Evolutionary conservation across 805 yeast species (phyloP).

Genomic region (Maudiozyma bulderi): DNA sequence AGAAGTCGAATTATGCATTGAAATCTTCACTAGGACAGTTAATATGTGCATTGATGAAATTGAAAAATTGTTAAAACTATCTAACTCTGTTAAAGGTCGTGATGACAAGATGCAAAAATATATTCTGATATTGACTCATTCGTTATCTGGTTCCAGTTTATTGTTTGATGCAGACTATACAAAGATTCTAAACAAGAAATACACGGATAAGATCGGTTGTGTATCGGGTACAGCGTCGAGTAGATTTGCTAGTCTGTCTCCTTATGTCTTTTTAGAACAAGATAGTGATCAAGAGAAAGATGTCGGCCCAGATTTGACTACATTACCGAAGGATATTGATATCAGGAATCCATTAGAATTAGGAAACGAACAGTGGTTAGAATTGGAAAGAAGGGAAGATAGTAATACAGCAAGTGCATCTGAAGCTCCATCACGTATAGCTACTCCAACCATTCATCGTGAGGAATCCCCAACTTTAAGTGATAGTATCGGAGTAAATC

Average conservation of each 20-base stretch:
- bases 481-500: constrained; percentile 10
- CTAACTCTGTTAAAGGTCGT: constrained; percentile 15
- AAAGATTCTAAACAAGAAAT: constrained; percentile 31
- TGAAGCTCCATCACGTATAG: constrained; percentile 30
- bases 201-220: constrained; percentile 5
- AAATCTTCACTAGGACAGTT: constrained; percentile 43
- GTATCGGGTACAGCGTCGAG: neutral
- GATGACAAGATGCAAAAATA: constrained; percentile 50
- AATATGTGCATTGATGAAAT: constrained; percentile 37
- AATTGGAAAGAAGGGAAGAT: neutral
- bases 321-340: neutral
- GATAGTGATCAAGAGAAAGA: neutral
- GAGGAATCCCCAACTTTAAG: constrained; percentile 37
- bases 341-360: neutral
- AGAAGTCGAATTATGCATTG: constrained; percentile 54
- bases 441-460: constrained; percentile 28
- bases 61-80: constrained; percentile 22
- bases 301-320: neutral
- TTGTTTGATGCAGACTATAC: constrained; percentile 66
- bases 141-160: constrained; percentile 60
- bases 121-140: constrained; percentile 48
- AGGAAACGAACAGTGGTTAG: neutral
- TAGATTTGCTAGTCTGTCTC: neutral
- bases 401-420: constrained; percentile 31
- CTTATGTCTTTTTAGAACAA: neutral